Base-by-base conservation (phyloP, 306 rosid genomes). In the Rosa persica region DNA sequence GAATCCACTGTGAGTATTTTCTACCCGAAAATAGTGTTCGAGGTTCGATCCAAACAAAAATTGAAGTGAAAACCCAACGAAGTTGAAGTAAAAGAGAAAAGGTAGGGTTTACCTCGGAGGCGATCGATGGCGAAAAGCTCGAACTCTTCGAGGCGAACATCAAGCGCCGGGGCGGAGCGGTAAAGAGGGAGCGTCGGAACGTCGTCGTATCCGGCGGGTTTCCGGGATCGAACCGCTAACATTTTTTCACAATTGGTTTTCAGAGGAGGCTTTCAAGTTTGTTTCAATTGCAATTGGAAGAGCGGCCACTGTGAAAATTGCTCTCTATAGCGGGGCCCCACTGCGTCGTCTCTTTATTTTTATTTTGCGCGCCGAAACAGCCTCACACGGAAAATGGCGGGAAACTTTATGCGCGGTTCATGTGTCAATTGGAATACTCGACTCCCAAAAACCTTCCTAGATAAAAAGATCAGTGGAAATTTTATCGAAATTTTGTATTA, bases 61-160 rank as follows among this genome's bases (percentile, higher is more conserved):
- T 23, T 49, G 23, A 8, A 73, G 13, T 0, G 11, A 57, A 47
- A 6, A 9, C 11, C 25, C 13, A 6, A 9, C 0, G 2, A 40
- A 49, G 12, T 38, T n/a, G 17, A 25, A 61, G 8, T 3, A 1
- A 30, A 30, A 2, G 40, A 2, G 48, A 70, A 38, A 66, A 43
- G 39, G 61, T 55, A 7, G 74, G 12, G 60, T 15, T 42, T 60
- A 91, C 99, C 99, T 84, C 93, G 91, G 82, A 95, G 96, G 81
- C 97, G 99, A 78, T 95, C 98, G 68, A 93, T 79, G 83, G 99
- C 99, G 76, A 84, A 93, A 62, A 88, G 92, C 87, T 93, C 96
- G 62, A 95, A 95, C 61, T 93, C 96, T 81, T 95, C 97, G 60
- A 95, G 98, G 51, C 93, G 79, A 76, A 93, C 97, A 79, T 95